Evolutionary conservation across 106 monocot species (phyloP), one percentile per base, ranked within the genome.

Genomic region (Phalaenopsis aphrodite): DNA sequence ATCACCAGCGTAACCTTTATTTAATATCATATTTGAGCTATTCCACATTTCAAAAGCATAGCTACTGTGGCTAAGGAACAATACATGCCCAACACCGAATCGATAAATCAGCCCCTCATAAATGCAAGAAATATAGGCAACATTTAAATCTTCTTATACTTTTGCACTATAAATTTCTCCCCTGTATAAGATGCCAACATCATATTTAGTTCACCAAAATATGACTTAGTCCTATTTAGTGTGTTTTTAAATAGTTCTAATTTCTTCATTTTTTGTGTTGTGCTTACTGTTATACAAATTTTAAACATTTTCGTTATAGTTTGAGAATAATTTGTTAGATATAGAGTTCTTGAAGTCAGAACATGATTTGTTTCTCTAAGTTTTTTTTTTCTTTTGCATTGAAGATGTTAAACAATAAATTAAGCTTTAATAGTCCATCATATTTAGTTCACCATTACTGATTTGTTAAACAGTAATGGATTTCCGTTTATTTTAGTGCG

Each of bases 1-100:
- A 18, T 84, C 92, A 75, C 92, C 92, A 55, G 79, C 85, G 67
- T 93, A 93, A 11, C 92, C 90, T 58, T 86, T 86, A 17, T 78
- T 21, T 15, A 90, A 78, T 37, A 93, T 79, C 55, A 93, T 69
- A 66, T 86, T 89, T 24, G 80, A 72, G 18, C 92, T 90, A 75
- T 88, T 90, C 90, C 90, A 93, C 23, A 87, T 42, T 5, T 86
- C 92, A 38, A 90, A 80, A 23, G 82, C 66, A 66, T 90, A 88
- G 41, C 84, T 86, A 55, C 67, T 77, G 82, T 86, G 88, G 36
- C 83, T 79, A 76, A 93, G 52, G 3, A 81, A 42, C 76, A 82
- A 48, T 30, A 87, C 84, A 4, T 71, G 38, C 8, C 93, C 93
- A 56, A 84, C 55, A 11, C 93, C 90, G 10, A 86, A 42, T 30